Conservation (phyloP, 2,329 filamentous ascomycete genomes). For the Sphaerulina musiva region DNA sequence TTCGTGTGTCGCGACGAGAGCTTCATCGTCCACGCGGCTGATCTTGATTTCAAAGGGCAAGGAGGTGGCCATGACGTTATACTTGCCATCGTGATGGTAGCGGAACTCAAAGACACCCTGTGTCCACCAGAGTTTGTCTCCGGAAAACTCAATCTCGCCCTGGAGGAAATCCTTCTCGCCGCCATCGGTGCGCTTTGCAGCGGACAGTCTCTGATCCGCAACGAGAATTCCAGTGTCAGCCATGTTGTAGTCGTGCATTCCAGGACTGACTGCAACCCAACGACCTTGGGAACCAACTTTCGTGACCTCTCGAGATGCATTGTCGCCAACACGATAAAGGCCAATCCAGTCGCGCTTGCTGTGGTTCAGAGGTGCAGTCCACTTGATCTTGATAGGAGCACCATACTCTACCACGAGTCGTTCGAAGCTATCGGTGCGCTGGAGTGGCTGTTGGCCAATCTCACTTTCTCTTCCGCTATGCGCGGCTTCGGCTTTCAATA, state of each 20-base stretch:
- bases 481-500: constrained; percentile 38
- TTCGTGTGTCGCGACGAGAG: constrained; percentile 45
- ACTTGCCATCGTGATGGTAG: constrained; percentile 88
- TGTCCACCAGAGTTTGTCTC: constrained; percentile 96
- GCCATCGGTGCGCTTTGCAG: constrained; percentile 40
- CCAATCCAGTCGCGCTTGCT: constrained; percentile 92
- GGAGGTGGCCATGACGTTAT: constrained; percentile 90
- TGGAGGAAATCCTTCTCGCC: constrained; percentile 56
- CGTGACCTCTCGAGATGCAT: constrained; percentile 75
- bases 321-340: constrained; percentile 92
- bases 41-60: constrained; percentile 89
- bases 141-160: constrained; percentile 80
- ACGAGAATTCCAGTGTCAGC: constrained; percentile 71
- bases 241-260: constrained; percentile 66
- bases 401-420: constrained; percentile 83
- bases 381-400: constrained; percentile 78
- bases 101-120: constrained; percentile 94
- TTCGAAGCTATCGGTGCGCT: constrained; percentile 56
- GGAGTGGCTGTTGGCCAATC: constrained; percentile 59
- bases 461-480: constrained; percentile 68
- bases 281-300: constrained; percentile 78
- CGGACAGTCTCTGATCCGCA: constrained; percentile 55
- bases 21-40: constrained; percentile 65
- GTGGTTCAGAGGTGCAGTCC: constrained; percentile 83
- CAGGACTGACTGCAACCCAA: constrained; percentile 76